Evolutionary conservation across 352 stramenopile species (phyloP).

Genomic region (Phytophthora meadii): DNA sequence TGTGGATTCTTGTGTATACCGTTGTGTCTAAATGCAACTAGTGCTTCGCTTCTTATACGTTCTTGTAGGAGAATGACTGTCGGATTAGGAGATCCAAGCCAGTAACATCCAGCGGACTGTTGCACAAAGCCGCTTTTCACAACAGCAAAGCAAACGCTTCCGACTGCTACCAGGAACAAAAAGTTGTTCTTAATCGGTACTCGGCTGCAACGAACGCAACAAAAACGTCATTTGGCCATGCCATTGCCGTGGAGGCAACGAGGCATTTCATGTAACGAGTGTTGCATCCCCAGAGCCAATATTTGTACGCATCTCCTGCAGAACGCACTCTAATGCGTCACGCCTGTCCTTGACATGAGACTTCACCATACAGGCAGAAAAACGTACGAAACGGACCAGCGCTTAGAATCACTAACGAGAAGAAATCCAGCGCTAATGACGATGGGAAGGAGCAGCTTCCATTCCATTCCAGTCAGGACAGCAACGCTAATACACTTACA

Average conservation of each 20-base stretch:
- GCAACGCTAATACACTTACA: not conserved
- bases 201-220: conserved; percentile 9
- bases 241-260: not conserved
- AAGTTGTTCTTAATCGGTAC: too few relatives aligned
- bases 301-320: too few relatives aligned
- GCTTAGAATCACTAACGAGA: not conserved
- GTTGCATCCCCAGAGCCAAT: too few relatives aligned
- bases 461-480: not conserved
- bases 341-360: not conserved
- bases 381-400: not conserved
- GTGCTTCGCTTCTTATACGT: conserved; percentile 9
- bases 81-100: not conserved
- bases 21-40: conserved; percentile 1
- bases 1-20: conserved; percentile 5
- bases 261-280: too few relatives aligned
- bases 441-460: not conserved
- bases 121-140: not conserved
- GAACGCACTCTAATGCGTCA: not conserved
- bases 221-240: not conserved
- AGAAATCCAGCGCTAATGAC: not conserved
- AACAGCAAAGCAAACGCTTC: not conserved
- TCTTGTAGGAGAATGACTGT: not conserved
- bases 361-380: too few relatives aligned
- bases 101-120: conserved; percentile 12
- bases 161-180: too few relatives aligned